Evolutionary conservation across 2,329 filamentous ascomycete species (phyloP).

Genomic region (Stagonosporopsis tanaceti): DNA sequence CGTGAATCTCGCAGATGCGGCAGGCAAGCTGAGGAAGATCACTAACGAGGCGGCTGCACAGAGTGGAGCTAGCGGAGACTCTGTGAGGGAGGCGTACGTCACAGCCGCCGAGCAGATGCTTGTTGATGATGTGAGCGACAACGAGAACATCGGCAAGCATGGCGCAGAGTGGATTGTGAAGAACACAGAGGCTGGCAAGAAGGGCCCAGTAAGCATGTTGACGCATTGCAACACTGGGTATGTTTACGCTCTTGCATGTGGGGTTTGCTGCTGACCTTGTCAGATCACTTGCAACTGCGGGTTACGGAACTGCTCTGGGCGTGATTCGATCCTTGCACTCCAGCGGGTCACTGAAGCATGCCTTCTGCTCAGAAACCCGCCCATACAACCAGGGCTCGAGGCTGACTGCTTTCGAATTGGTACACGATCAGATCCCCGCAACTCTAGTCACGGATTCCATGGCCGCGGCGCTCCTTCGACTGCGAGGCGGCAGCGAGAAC

Average conservation of each 20-base stretch:
- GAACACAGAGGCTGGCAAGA: slow-evolving; percentile 61
- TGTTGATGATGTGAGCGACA: slow-evolving; percentile 84
- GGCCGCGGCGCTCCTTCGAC: slow-evolving; percentile 83
- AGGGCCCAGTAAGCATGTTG: slow-evolving; percentile 75
- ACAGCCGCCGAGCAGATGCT: slow-evolving; percentile 85
- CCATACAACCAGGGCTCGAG: slow-evolving; percentile 98
- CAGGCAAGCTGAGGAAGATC: slow-evolving; percentile 75
- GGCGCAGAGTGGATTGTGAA: slow-evolving; percentile 83
- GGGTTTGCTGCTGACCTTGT: slow-evolving; percentile 28
- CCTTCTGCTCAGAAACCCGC: slow-evolving; percentile 95
- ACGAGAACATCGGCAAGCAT: slow-evolving; percentile 81
- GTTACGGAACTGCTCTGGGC: slow-evolving; percentile 94
- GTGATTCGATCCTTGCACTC: slow-evolving; percentile 86
- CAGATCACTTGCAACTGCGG: slow-evolving; percentile 90
- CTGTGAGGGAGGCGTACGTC: slow-evolving; percentile 75
- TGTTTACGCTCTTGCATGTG: slow-evolving; percentile 2
- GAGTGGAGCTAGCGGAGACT: slow-evolving; percentile 55
- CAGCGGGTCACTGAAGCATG: slow-evolving; percentile 73
- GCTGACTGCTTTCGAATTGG: slow-evolving; percentile 94
- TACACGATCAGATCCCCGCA: slow-evolving; percentile 88
- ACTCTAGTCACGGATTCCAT: slow-evolving; percentile 96
- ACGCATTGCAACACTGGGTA: slow-evolving; percentile 98
- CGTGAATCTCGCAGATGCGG: slow-evolving; percentile 92
- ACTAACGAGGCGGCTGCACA: slow-evolving; percentile 61
- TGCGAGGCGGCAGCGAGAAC: slow-evolving; percentile 66